These are phyloP conservation scores for Ochromonas danica DNA, from an alignment of 108 stramenopile genomes.

Conservation along the genomic window DNA sequence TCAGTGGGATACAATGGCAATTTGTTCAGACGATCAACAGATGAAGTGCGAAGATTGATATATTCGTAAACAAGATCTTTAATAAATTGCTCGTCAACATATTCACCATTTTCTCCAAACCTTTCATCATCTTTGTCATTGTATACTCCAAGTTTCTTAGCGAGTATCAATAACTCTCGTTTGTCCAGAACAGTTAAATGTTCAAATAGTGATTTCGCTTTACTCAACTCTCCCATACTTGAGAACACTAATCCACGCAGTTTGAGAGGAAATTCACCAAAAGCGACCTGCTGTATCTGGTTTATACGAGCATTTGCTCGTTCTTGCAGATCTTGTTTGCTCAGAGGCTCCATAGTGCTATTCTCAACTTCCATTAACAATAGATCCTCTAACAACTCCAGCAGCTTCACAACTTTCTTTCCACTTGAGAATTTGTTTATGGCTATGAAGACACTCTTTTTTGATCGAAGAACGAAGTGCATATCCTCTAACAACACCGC, in stretches of 20 bases:
- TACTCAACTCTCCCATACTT: conserved; percentile 62
- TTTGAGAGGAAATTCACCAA: conserved; percentile 63
- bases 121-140: neutral
- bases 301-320: neutral
- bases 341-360: neutral
- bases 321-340: neutral
- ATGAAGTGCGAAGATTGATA: neutral
- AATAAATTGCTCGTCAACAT: conserved; percentile 45
- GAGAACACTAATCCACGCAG: conserved; percentile 67
- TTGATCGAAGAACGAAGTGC: neutral
- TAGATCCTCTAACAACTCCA: conserved; percentile 4
- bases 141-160: conserved; percentile 69
- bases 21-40: conserved; percentile 38
- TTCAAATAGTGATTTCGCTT: conserved; percentile 34
- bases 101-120: neutral
- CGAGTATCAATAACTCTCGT: conserved; percentile 62
- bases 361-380: conserved; percentile 38
- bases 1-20: conserved; percentile 86
- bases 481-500: conserved; percentile 30
- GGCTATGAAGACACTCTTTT: neutral
- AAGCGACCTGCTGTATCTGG: conserved; percentile 64
- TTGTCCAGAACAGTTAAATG: conserved; percentile 57
- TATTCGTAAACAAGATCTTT: conserved; percentile 61
- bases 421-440: neutral
- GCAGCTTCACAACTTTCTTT: neutral